A percentile compares a stretch with the other conserved stretches of the same genome.
phyloP scores from a whole-genome alignment of 495 filamentous ascomycete species.

The Diplogelasinospora grovesii region DNA sequence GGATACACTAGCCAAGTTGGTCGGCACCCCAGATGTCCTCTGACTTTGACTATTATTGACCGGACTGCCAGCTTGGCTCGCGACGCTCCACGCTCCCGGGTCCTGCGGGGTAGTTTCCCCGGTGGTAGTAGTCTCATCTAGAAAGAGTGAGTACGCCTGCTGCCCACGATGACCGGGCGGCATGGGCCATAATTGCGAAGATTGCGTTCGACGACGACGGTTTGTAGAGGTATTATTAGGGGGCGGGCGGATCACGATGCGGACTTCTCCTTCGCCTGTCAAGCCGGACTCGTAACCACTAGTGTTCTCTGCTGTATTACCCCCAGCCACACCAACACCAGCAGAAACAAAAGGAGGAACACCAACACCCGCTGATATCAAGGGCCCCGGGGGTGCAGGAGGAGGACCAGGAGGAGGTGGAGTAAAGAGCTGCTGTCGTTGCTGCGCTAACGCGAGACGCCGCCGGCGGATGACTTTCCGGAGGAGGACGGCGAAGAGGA shows the following conservation, averaged over 20 bases:
- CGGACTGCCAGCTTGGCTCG: conserved; percentile 15
- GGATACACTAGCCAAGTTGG: too few species aligned
- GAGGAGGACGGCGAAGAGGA: conserved; percentile 22
- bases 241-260: conserved; percentile 23
- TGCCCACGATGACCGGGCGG: conserved; percentile 17
- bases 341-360: too few species aligned
- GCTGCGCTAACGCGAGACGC: conserved; percentile 7
- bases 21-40: too few species aligned
- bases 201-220: conserved; percentile 7
- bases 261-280: conserved; percentile 19
- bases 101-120: conserved; percentile 21
- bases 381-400: neutral
- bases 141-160: conserved; percentile 14
- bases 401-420: neutral
- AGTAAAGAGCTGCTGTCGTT: conserved; percentile 14
- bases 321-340: too few species aligned
- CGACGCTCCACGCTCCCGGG: conserved; percentile 18
- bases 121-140: conserved; percentile 16
- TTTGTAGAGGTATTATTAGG: too few species aligned
- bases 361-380: too few species aligned
- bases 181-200: conserved; percentile 17
- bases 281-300: too few species aligned
- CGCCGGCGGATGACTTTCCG: conserved; percentile 14
- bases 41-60: too few species aligned
- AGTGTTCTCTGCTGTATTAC: too few species aligned